Conservation (phyloP, 2,329 filamentous ascomycete genomes). For the Fusarium sp. region DNA sequence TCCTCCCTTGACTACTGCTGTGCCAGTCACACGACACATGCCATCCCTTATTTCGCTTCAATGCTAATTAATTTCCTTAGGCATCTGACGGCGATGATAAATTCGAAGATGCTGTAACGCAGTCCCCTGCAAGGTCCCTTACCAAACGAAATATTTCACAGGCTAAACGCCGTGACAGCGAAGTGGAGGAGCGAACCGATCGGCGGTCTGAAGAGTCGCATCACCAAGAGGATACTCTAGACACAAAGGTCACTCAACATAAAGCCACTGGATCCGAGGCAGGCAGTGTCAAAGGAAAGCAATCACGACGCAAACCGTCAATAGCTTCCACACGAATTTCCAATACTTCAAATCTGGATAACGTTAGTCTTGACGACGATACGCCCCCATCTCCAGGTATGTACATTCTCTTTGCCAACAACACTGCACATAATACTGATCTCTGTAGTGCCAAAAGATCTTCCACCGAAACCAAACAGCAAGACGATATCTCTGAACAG, state of each 20-base stretch:
- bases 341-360: conserved; percentile 61
- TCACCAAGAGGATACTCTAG: conserved; percentile 10
- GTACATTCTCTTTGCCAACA: neutral
- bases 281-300: conserved; percentile 26
- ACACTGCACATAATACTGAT: conserved; percentile 31
- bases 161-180: conserved; percentile 46
- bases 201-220: conserved; percentile 24
- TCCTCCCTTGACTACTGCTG: conserved; percentile 22
- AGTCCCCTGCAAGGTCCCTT: conserved; percentile 71
- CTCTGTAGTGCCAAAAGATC: conserved; percentile 45
- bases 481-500: conserved; percentile 74
- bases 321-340: conserved; percentile 58
- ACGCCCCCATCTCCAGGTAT: conserved; percentile 48
- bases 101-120: conserved; percentile 85
- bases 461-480: conserved; percentile 53
- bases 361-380: conserved; percentile 73
- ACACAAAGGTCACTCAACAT: conserved; percentile 26
- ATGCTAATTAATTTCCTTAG: conserved; percentile 40
- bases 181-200: conserved; percentile 15
- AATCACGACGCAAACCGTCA: conserved; percentile 50
- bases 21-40: conserved; percentile 31
- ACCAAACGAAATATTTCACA: conserved; percentile 58
- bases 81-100: conserved; percentile 52
- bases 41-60: conserved; percentile 15
- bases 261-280: conserved; percentile 27